phyloP scores from a whole-genome alignment of 176 grass and related monocot species.

The Tillandsia leiboldiana region DNA sequence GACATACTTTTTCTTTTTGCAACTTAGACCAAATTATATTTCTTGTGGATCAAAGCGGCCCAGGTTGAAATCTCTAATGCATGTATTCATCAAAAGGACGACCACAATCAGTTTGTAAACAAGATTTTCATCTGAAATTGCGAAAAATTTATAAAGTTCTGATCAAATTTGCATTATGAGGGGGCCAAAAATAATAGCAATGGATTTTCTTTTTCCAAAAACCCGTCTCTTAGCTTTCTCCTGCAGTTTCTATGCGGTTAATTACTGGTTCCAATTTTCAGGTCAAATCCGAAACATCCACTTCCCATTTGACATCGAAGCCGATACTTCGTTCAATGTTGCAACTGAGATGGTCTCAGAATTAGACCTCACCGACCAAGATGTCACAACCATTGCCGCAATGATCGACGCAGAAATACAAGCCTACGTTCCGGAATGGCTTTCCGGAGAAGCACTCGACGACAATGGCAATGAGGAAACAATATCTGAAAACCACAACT shows the following conservation, averaged over 20 bases:
- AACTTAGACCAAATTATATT: not conserved
- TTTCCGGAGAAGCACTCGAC: slow-evolving; percentile 28
- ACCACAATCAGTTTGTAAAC: too few relatives aligned
- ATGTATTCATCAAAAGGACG: too few relatives aligned
- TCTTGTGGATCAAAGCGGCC: not conserved
- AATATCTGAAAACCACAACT: slow-evolving; percentile 32
- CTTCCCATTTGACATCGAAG: slow-evolving; percentile 75
- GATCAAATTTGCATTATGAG: too few relatives aligned
- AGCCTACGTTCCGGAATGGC: slow-evolving; percentile 52
- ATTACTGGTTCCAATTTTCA: slow-evolving; percentile 18
- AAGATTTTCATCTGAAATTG: too few relatives aligned
- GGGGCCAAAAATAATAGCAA: too few relatives aligned
- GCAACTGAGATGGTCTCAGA: slow-evolving; percentile 77
- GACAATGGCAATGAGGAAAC: slow-evolving; percentile 33
- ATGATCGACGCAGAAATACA: slow-evolving; percentile 71
- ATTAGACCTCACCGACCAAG: slow-evolving; percentile 62
- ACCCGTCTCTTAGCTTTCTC: too few relatives aligned
- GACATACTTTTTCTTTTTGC: too few relatives aligned
- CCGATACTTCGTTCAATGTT: slow-evolving; percentile 62
- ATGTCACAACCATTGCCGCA: slow-evolving; percentile 60
- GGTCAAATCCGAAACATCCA: slow-evolving; percentile 71
- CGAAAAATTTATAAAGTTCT: too few relatives aligned
- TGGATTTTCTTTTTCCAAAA: too few relatives aligned
- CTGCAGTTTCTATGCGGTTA: not conserved
- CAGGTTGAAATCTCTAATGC: too few relatives aligned